Base-by-base conservation (phyloP, 2,329 filamentous ascomycete species). In the Aspergillus awamori region DNA sequence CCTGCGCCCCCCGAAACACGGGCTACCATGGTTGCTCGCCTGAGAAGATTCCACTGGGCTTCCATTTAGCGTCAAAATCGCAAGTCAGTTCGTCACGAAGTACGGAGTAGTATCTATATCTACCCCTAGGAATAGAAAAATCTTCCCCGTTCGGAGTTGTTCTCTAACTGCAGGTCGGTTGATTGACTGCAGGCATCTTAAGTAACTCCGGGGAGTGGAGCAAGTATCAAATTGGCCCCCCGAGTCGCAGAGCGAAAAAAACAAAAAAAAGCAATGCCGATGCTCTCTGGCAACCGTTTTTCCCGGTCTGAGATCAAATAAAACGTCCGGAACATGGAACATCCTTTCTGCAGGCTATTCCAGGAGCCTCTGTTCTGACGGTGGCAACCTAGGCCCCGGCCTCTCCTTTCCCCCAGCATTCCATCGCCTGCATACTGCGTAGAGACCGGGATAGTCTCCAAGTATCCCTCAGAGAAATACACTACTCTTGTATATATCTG, bases 31-130 rank as follows among this genome's bases (percentile, higher is more conserved):
- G 47, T 30, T 51, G 47, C 15, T 10, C 47, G 6, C 15, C 13
- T 28, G 47, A 26, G 26, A 51, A 33, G 28, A 51, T 51, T 51
- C 47, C 47, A 51, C 47, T 51, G 47, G 8, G 26, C 47, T 51
- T 51, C 47, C 26, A 51, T 51, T 30, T 11, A 30, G 28, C 28
- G 28, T 30, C 28, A 30, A 30, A 30, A 11, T 4, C 3, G 11
- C 28, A 8, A 30, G 28, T 30, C 28, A 10, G 28, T 30, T 30
- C 28, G 28, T 30, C 28, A 30, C 10, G 28, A 30, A 30, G 28
- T 30, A 20, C 20, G 20, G 20, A 20, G 20, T 20, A 20, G 20
- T 20, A 20, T 20, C 20, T 20, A 20, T 20, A 20, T 20, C 20
- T 2, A 20, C 20, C 20, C 20, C 20, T 20, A 20, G n/a, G 7